phyloP scores from a whole-genome alignment of 345 rosid genomes.

The Cochlearia excelsa region DNA sequence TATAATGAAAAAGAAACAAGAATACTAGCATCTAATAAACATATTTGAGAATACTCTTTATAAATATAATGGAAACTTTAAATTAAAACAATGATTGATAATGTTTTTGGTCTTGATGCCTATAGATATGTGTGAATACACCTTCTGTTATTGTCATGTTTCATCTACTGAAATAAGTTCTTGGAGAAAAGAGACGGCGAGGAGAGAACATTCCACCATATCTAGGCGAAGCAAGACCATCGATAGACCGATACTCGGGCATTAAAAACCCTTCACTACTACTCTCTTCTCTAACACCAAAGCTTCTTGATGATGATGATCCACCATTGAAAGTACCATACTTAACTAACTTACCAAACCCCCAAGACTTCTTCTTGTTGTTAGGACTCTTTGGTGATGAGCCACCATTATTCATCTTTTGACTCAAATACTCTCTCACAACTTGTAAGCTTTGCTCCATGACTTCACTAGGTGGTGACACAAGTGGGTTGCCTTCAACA shows the following conservation, averaged over 20 bases:
- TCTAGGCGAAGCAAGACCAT: constrained; percentile 62
- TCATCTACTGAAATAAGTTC: constrained; percentile 40
- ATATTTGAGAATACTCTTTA: constrained; percentile 11
- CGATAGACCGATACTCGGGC: constrained; percentile 51
- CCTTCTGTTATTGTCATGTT: background rate
- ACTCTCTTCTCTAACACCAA: constrained; percentile 39
- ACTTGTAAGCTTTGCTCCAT: constrained; percentile 54
- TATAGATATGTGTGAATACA: constrained; percentile 7
- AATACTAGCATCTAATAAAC: constrained; percentile 27
- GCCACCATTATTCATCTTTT: constrained; percentile 49
- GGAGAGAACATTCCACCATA: constrained; percentile 73
- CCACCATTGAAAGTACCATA: constrained; percentile 54
- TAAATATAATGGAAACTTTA: constrained; percentile 7
- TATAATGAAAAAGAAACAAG: constrained; percentile 5
- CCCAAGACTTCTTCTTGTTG: constrained; percentile 66
- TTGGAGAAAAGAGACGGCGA: constrained; percentile 63
- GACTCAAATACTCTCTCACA: constrained; percentile 63
- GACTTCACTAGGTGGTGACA: constrained; percentile 65
- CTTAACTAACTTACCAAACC: constrained; percentile 55
- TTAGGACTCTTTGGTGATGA: constrained; percentile 15
- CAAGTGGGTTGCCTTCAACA: constrained; percentile 71
- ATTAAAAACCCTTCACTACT: constrained; percentile 39
- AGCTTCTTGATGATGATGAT: constrained; percentile 3
- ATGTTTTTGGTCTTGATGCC: background rate
- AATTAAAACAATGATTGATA: background rate